A percentile compares a stretch with the other conserved stretches of the same genome.
These are phyloP conservation scores for Lachnellula hyalina DNA, from an alignment of 2,329 filamentous ascomycete species.

Conservation along the genomic window DNA sequence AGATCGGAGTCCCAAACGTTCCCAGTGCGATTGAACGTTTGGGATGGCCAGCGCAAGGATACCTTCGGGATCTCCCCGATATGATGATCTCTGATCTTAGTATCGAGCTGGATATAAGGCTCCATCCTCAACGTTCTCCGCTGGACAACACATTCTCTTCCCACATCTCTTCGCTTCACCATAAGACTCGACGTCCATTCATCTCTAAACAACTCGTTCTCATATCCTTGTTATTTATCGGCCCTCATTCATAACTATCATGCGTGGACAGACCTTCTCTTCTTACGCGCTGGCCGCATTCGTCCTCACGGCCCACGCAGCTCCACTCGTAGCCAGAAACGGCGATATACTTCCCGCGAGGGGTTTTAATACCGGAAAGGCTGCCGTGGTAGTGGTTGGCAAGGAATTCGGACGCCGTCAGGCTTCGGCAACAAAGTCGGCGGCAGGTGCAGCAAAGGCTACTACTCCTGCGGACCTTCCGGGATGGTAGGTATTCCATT, in stretches of 20 bases:
- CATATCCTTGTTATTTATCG: not conserved
- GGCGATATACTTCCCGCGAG: not conserved
- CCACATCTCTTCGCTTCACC: not conserved
- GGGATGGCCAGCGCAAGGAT: not conserved
- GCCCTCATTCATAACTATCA: constrained; percentile 5
- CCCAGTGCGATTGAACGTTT: too few relatives aligned
- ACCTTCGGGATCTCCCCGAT: not conserved
- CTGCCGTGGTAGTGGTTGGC: not conserved
- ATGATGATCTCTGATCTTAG: not conserved
- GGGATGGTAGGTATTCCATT: too few relatives aligned
- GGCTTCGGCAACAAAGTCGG: not conserved
- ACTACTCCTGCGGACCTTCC: not conserved
- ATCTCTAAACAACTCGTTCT: not conserved
- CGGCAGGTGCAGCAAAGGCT: not conserved
- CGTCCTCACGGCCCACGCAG: constrained; percentile 7
- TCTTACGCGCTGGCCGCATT: constrained; percentile 19
- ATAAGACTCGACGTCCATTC: constrained; percentile 6
- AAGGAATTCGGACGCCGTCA: not conserved
- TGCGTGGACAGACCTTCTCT: constrained; percentile 17
- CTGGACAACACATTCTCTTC: not conserved
- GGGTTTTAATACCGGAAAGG: not conserved
- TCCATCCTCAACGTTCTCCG: too few relatives aligned
- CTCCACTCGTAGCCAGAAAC: constrained; percentile 5
- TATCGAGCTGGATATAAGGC: not conserved
- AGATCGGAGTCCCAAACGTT: too few relatives aligned